A percentile compares a stretch with the other conserved stretches of the same genome.
Evolutionary conservation across 1,139 yeast species (phyloP).

Genomic region (Kurtzmaniella natalensis): DNA sequence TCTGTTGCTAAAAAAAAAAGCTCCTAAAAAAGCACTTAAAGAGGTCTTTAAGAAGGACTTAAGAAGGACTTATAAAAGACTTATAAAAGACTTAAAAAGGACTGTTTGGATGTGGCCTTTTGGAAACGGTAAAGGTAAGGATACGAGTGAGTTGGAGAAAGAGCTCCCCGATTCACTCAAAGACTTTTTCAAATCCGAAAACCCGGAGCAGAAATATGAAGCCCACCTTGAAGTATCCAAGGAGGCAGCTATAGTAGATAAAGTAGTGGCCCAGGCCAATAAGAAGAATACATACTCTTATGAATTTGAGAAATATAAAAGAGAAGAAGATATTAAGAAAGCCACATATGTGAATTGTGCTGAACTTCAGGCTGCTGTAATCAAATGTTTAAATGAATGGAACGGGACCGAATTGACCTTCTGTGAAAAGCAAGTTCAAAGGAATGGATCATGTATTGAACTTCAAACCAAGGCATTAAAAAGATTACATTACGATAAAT

Average conservation of each 20-base stretch:
- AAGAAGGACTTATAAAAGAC: no score
- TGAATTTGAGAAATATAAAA: slow-evolving; percentile 32
- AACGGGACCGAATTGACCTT: slow-evolving; percentile 13
- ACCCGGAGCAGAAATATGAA: slow-evolving; percentile 25
- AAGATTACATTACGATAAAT: slow-evolving; percentile 34
- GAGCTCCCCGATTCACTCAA: slow-evolving; percentile 28
- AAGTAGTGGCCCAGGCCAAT: not conserved
- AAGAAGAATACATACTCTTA: slow-evolving; percentile 14
- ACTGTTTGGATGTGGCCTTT: slow-evolving; percentile 25
- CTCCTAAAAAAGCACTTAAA: no score
- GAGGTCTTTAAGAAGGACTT: no score
- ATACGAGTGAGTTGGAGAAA: slow-evolving; percentile 23
- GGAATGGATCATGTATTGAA: slow-evolving; percentile 28
- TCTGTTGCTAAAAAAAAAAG: no score
- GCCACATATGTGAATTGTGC: slow-evolving; percentile 38
- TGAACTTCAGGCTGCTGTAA: slow-evolving; percentile 36
- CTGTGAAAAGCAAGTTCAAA: slow-evolving; percentile 27
- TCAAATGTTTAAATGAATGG: slow-evolving; percentile 36
- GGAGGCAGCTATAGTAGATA: slow-evolving; percentile 3
- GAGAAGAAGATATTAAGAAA: slow-evolving; percentile 19
- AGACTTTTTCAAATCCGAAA: slow-evolving; percentile 28
- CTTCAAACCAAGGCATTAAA: slow-evolving; percentile 34
- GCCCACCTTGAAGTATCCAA: slow-evolving; percentile 21
- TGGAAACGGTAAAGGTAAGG: slow-evolving; percentile 13
- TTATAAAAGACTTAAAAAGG: no score